These are phyloP conservation scores for Neonectria ditissima DNA, from an alignment of 2,329 filamentous ascomycete species.

Conservation along the genomic window DNA sequence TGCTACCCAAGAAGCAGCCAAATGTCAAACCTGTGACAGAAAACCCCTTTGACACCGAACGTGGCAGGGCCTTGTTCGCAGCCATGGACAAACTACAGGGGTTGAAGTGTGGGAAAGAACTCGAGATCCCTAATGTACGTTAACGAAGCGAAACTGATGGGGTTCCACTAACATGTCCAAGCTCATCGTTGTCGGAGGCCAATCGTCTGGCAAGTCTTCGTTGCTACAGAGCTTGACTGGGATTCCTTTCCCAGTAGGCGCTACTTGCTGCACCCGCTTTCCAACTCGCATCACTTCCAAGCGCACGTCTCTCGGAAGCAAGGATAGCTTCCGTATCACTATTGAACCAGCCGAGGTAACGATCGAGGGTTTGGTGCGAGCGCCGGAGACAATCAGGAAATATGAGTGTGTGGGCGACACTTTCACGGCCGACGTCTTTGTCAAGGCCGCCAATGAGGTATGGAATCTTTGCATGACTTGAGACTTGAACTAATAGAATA, in stretches of 20 bases:
- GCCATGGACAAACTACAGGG: slow-evolving; percentile 52
- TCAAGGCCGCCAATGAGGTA: slow-evolving; percentile 48
- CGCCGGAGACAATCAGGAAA: slow-evolving; percentile 30
- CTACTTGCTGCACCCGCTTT: slow-evolving; percentile 51
- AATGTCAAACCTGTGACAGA: slow-evolving; percentile 33
- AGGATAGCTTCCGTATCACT: slow-evolving; percentile 47
- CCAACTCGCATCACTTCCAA: slow-evolving; percentile 53
- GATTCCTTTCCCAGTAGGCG: slow-evolving; percentile 52
- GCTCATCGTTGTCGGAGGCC: slow-evolving; percentile 53
- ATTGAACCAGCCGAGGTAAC: slow-evolving; percentile 46
- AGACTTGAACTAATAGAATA: slow-evolving; percentile 4
- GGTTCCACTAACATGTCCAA: slow-evolving; percentile 20
- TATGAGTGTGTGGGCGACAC: slow-evolving; percentile 39
- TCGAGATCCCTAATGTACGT: slow-evolving; percentile 52
- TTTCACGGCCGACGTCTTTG: slow-evolving; percentile 47
- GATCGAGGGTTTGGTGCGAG: slow-evolving; percentile 37
- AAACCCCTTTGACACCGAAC: slow-evolving; percentile 51
- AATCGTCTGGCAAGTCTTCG: slow-evolving; percentile 54
- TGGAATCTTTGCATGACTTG: not conserved
- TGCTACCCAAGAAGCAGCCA: not conserved
- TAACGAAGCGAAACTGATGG: not conserved
- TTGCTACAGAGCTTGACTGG: slow-evolving; percentile 52
- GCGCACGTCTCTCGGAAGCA: slow-evolving; percentile 44
- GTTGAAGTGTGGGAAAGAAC: slow-evolving; percentile 39
- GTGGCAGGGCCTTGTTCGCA: slow-evolving; percentile 51